phyloP scores from a whole-genome alignment of 805 yeast species.

The Pichia ethanolica region DNA sequence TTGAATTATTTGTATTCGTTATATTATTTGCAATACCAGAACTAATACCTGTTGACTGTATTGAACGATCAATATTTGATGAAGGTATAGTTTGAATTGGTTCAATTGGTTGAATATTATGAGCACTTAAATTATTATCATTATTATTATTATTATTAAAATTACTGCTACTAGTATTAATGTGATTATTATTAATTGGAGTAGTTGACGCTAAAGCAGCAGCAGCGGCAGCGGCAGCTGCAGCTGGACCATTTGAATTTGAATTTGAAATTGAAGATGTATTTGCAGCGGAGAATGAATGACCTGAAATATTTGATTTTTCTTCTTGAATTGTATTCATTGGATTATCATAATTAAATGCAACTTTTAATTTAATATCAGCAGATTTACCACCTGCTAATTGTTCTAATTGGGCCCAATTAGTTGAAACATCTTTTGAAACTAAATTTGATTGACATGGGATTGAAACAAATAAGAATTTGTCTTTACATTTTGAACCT shows the following conservation, averaged over 20 bases:
- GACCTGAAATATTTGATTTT: constrained; percentile 8
- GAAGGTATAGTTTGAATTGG: background rate
- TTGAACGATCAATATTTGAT: too few relatives aligned
- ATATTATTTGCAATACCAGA: background rate
- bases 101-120: too few relatives aligned
- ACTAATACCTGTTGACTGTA: background rate
- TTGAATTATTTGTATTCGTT: background rate
- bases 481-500: constrained; percentile 80
- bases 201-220: background rate
- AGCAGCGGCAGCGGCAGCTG: background rate
- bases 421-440: constrained; percentile 51
- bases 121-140: too few relatives aligned
- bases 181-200: background rate
- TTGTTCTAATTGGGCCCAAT: constrained; percentile 72
- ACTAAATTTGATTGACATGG: constrained; percentile 59
- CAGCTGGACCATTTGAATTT: too few relatives aligned
- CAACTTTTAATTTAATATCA: constrained; percentile 27
- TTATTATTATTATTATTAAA: too few relatives aligned
- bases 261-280: background rate
- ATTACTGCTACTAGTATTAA: too few relatives aligned
- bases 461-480: constrained; percentile 81
- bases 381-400: constrained; percentile 28
- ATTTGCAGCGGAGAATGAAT: background rate
- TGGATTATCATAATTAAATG: constrained; percentile 22
- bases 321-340: constrained; percentile 28